These are phyloP conservation scores for Babesia sp. DNA, from an alignment of 169 alveolate species.

Conservation along the genomic window DNA sequence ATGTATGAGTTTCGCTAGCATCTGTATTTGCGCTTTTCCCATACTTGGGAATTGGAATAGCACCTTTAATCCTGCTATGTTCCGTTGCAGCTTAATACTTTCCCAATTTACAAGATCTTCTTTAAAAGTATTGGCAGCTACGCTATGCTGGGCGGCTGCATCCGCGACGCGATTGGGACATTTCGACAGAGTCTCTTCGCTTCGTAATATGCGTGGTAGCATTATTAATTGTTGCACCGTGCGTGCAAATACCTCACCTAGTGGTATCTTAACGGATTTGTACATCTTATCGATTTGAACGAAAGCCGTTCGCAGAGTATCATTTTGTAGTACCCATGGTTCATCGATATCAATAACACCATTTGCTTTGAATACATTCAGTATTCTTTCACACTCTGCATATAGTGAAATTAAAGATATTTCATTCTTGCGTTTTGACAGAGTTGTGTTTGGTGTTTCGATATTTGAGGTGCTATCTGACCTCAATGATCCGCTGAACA, in stretches of 20 bases:
- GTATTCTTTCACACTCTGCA: neutral
- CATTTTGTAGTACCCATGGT: neutral
- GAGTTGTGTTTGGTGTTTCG: neutral
- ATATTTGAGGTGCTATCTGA: too few species aligned
- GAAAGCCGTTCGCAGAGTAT: neutral
- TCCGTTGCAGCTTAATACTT: conserved; percentile 23
- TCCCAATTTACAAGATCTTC: conserved; percentile 8
- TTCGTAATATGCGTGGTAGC: conserved; percentile 1
- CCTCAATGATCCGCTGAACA: too few species aligned
- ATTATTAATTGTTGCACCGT: neutral
- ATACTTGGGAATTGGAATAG: conserved; percentile 49
- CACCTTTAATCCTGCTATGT: conserved; percentile 40
- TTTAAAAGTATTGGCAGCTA: neutral
- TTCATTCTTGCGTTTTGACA: neutral
- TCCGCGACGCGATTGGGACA: neutral
- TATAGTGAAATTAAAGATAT: neutral
- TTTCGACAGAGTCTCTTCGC: neutral
- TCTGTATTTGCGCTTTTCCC: conserved; percentile 43
- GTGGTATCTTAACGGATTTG: conserved; percentile 19
- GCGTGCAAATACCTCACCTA: conserved; percentile 28
- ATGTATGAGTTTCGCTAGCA: conserved; percentile 27
- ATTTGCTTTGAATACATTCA: conserved; percentile 7
- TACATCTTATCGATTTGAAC: conserved; percentile 15
- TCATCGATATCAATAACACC: conserved; percentile 2
- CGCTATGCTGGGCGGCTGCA: neutral